phyloP scores from a whole-genome alignment of 2,329 filamentous ascomycete species.

The Dactylella cylindrospora region DNA sequence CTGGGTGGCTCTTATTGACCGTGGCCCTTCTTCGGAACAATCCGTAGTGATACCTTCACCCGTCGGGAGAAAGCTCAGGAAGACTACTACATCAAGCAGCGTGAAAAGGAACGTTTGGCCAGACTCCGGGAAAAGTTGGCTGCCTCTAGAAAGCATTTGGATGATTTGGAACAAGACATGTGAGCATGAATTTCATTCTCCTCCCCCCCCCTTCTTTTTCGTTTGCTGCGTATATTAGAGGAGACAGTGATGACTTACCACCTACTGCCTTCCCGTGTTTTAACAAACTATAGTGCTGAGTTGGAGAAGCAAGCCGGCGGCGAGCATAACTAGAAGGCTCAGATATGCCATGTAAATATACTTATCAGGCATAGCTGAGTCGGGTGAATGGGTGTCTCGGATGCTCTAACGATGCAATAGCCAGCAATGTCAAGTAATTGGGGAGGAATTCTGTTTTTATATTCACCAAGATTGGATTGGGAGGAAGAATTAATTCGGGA shows the following conservation, averaged over 20 bases:
- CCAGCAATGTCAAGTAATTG: no score
- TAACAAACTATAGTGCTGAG: conserved; percentile 16
- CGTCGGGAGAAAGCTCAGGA: conserved; percentile 86
- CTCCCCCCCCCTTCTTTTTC: not conserved
- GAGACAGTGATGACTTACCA: not conserved
- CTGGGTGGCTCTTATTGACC: no score
- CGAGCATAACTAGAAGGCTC: conserved; percentile 42
- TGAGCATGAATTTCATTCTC: conserved; percentile 2
- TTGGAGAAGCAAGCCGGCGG: conserved; percentile 37
- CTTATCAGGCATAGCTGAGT: no score
- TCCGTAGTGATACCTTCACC: conserved; percentile 81
- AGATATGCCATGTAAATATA: no score
- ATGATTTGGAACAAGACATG: conserved; percentile 65
- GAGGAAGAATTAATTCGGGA: no score
- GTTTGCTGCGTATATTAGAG: no score
- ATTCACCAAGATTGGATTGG: no score
- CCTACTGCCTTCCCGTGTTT: not conserved
- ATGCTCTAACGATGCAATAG: no score
- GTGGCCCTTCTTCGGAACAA: not conserved
- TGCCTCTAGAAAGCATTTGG: conserved; percentile 78
- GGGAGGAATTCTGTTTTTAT: no score
- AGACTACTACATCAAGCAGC: conserved; percentile 78
- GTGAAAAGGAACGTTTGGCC: conserved; percentile 86
- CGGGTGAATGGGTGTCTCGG: no score
- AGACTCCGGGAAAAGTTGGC: conserved; percentile 71